Conservation (phyloP, 2,329 filamentous ascomycete species). For the Ascochyta fabae region DNA sequence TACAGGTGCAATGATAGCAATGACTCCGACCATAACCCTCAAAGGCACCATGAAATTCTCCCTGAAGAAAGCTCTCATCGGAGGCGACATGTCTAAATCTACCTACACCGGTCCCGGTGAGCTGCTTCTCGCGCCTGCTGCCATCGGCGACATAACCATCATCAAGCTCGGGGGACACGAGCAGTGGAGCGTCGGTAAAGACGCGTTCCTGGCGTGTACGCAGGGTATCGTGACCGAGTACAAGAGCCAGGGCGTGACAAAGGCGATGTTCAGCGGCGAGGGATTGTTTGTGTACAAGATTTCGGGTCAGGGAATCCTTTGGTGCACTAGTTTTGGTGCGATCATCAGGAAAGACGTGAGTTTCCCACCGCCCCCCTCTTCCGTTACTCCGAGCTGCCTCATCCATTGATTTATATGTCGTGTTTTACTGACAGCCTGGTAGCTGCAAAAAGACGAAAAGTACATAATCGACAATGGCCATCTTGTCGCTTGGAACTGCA, state of each 20-base stretch:
- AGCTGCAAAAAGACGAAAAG: slow-evolving; percentile 71
- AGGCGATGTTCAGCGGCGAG: slow-evolving; percentile 93
- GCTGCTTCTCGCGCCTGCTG: slow-evolving; percentile 78
- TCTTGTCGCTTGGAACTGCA: slow-evolving; percentile 94
- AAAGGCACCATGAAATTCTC: slow-evolving; percentile 84
- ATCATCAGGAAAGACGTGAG: slow-evolving; percentile 93
- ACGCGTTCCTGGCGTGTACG: slow-evolving; percentile 84
- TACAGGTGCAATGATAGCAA: slow-evolving; percentile 86
- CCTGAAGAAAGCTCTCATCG: slow-evolving; percentile 87
- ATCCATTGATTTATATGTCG: not conserved
- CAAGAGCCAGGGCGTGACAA: slow-evolving; percentile 83
- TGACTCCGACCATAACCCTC: slow-evolving; percentile 86
- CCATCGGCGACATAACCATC: slow-evolving; percentile 84
- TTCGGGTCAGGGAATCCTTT: slow-evolving; percentile 78
- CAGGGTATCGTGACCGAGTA: slow-evolving; percentile 88
- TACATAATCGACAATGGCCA: slow-evolving; percentile 95
- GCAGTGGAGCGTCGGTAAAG: slow-evolving; percentile 83
- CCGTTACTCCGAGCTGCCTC: not conserved
- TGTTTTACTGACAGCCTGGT: not conserved
- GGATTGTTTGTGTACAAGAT: slow-evolving; percentile 91
- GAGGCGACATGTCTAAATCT: slow-evolving; percentile 79
- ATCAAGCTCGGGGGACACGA: slow-evolving; percentile 75
- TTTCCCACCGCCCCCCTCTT: slow-evolving; percentile 26
- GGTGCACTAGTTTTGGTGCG: slow-evolving; percentile 92
- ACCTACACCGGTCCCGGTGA: slow-evolving; percentile 90